These are phyloP conservation scores for Stromatinia cepivora DNA, from an alignment of 2,329 filamentous ascomycete genomes.

Conservation along the genomic window DNA sequence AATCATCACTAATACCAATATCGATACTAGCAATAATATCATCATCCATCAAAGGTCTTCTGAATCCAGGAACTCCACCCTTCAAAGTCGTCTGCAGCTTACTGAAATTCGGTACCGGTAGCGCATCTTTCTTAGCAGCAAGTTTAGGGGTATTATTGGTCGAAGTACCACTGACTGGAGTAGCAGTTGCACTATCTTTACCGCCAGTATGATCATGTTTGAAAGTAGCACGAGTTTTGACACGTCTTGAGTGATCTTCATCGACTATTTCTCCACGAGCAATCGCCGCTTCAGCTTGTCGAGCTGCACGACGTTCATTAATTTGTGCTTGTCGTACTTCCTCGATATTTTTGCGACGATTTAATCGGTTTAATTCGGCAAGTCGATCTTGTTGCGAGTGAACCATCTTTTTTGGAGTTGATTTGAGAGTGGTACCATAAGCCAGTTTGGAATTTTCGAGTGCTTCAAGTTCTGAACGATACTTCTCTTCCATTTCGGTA, in stretches of 20 bases:
- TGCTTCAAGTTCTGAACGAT: slow-evolving; percentile 61
- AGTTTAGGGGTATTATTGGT: slow-evolving; percentile 48
- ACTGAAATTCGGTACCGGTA: slow-evolving; percentile 53
- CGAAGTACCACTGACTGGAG: slow-evolving; percentile 48
- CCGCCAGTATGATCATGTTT: slow-evolving; percentile 64
- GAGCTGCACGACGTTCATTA: slow-evolving; percentile 68
- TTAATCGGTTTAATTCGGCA: slow-evolving; percentile 78
- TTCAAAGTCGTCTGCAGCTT: slow-evolving; percentile 43
- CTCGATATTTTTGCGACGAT: slow-evolving; percentile 81
- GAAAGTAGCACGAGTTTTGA: slow-evolving; percentile 67
- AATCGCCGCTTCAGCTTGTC: slow-evolving; percentile 60
- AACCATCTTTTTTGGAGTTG: slow-evolving; percentile 53
- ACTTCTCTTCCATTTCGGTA: slow-evolving; percentile 53
- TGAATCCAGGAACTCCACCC: slow-evolving; percentile 64
- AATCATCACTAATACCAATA: slow-evolving; percentile 84
- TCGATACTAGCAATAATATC: slow-evolving; percentile 90
- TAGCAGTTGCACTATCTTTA: slow-evolving; percentile 51
- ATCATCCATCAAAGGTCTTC: slow-evolving; percentile 82
- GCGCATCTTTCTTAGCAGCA: slow-evolving; percentile 46
- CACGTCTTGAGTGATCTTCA: slow-evolving; percentile 60
- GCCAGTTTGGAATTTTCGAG: slow-evolving; percentile 70
- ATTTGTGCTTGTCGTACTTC: slow-evolving; percentile 88
- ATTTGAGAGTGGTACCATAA: slow-evolving; percentile 65
- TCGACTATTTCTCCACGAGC: slow-evolving; percentile 60
- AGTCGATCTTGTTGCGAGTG: slow-evolving; percentile 77